These are phyloP conservation scores for Cornus controversa DNA, from an alignment of 148 eudicot genomes.

Conservation along the genomic window DNA sequence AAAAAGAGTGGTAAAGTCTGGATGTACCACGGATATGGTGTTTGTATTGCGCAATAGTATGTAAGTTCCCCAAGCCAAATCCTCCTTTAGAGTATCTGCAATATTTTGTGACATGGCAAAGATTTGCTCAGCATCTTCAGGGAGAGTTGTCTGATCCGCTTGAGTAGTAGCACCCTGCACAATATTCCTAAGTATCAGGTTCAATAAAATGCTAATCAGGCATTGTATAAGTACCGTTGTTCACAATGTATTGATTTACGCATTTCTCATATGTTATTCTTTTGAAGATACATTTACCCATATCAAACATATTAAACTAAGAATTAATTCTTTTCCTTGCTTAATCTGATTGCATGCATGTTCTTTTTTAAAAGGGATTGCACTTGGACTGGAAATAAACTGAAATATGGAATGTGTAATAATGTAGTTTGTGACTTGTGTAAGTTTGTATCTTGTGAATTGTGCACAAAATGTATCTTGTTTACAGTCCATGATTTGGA, in stretches of 20 bases:
- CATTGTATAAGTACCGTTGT: not conserved
- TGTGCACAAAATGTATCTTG: no score
- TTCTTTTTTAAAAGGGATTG: no score
- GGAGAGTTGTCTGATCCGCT: conserved; percentile 47
- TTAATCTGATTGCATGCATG: no score
- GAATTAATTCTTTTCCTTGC: no score
- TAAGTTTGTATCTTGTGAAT: no score
- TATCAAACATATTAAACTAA: no score
- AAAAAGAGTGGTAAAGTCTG: not conserved
- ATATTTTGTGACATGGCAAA: conserved; percentile 73
- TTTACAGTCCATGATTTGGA: no score
- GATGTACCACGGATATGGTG: conserved; percentile 73
- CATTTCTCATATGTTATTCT: no score
- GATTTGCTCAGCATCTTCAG: conserved; percentile 68
- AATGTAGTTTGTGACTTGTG: no score
- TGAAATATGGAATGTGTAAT: no score
- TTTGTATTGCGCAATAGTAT: conserved; percentile 83
- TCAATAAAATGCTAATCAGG: not conserved
- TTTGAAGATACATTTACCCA: no score
- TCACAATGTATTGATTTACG: not conserved
- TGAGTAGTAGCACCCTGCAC: conserved; percentile 63
- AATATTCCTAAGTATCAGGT: conserved; percentile 3
- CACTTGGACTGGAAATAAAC: no score
- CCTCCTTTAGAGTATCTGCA: conserved; percentile 64
- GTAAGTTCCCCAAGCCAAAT: conserved; percentile 93